These are phyloP conservation scores for Mangifera indica DNA, from an alignment of 345 rosid genomes.

Conservation along the genomic window DNA sequence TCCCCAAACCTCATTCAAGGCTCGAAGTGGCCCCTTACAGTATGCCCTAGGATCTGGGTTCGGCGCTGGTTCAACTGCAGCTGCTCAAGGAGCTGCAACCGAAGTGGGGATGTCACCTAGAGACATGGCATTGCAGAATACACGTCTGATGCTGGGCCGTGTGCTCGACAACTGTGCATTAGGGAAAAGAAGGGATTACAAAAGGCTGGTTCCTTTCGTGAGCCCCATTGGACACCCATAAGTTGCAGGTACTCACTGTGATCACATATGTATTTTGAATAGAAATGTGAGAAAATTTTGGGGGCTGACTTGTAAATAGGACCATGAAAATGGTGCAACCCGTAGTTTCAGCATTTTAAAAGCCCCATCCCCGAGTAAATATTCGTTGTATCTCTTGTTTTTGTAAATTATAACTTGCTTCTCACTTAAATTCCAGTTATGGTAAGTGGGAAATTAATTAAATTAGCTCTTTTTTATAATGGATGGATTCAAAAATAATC, in stretches of 20 bases:
- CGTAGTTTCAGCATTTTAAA: constrained; percentile 7
- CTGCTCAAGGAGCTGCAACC: constrained; percentile 35
- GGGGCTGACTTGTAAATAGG: constrained; percentile 29
- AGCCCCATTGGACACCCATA: constrained; percentile 58
- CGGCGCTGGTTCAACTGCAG: constrained; percentile 39
- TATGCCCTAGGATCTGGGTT: constrained; percentile 50
- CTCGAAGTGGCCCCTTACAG: constrained; percentile 88
- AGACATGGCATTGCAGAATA: constrained; percentile 86
- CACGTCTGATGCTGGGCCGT: constrained; percentile 77
- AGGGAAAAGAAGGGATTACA: constrained; percentile 82
- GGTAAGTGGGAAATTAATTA: no score
- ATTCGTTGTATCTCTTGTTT: background rate
- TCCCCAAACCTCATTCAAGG: constrained; percentile 86
- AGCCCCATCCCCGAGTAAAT: background rate
- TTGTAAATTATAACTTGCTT: background rate
- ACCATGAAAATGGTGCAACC: constrained; percentile 7
- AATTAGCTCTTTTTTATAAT: no score
- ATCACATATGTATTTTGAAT: background rate
- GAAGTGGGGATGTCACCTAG: constrained; percentile 68
- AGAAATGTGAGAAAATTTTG: background rate
- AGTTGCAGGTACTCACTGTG: background rate
- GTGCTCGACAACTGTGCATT: constrained; percentile 83
- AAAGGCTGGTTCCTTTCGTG: constrained; percentile 88
- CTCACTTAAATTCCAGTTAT: background rate
- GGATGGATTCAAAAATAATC: no score